Percentiles rank a stretch among this genome's conserved stretches.
Conservation (phyloP, 306 rosid species). For the Urtica urens region DNA sequence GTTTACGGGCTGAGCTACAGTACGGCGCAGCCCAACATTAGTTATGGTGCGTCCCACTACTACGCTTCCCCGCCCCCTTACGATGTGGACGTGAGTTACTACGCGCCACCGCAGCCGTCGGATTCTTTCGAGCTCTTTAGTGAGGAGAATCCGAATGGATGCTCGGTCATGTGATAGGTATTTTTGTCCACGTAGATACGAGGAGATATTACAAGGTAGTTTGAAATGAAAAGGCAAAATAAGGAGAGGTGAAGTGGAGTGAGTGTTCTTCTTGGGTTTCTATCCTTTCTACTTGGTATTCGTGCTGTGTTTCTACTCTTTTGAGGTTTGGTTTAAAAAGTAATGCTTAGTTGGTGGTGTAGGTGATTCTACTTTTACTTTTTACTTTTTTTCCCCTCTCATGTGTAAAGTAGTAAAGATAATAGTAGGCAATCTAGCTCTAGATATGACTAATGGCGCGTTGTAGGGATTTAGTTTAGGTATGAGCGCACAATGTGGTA, state of each 20-base stretch:
- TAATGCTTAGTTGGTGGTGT: constrained; percentile 15
- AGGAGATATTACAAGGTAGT: background rate
- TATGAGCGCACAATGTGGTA: background rate
- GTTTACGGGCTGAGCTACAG: constrained; percentile 24
- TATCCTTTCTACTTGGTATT: constrained; percentile 14
- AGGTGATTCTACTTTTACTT: background rate
- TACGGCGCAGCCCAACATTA: constrained; percentile 28
- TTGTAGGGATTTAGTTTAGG: background rate
- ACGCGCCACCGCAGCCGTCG: constrained; percentile 13
- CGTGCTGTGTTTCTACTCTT: constrained; percentile 17
- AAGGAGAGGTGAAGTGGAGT: background rate
- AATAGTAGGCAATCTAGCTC: constrained; percentile 1
- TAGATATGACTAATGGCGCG: background rate
- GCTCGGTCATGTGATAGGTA: constrained; percentile 38
- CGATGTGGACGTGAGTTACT: constrained; percentile 17
- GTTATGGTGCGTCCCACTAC: constrained; percentile 36
- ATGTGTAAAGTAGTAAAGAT: background rate
- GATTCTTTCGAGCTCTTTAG: constrained; percentile 49
- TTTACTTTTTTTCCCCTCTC: background rate
- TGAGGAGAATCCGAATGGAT: constrained; percentile 78
- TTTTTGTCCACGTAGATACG: constrained; percentile 31
- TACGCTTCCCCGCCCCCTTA: constrained; percentile 27
- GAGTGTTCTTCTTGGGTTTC: background rate
- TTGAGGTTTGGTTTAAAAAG: constrained; percentile 5
- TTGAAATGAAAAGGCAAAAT: background rate